A percentile compares a stretch with the other conserved stretches of the same genome.
Evolutionary conservation across 1,284 basidiomycete genomes (phyloP).

Genomic region (Apiotrichum akiyoshidainum): DNA sequence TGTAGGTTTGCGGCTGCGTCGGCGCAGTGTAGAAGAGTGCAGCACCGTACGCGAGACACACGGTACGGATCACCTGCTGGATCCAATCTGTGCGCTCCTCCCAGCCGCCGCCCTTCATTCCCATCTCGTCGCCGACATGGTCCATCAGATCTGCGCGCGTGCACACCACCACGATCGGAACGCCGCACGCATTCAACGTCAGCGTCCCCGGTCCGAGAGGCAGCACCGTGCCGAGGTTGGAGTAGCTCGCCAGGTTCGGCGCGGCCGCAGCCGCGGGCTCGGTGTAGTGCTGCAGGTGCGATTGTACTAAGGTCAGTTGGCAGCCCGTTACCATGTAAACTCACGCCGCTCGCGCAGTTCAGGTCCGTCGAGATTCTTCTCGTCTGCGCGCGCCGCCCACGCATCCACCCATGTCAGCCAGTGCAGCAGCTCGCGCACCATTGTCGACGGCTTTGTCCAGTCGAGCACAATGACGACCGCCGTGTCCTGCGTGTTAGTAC

Average conservation of each 20-base stretch:
- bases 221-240: conserved; percentile 55
- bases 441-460: conserved; percentile 90
- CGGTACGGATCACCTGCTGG: conserved; percentile 87
- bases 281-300: conserved; percentile 79
- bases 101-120: conserved; percentile 69
- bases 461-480: conserved; percentile 85
- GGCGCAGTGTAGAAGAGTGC: conserved; percentile 86
- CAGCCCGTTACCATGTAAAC: conserved; percentile 41
- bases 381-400: conserved; percentile 57
- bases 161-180: conserved; percentile 85
- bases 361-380: conserved; percentile 57
- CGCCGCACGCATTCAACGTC: conserved; percentile 74
- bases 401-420: conserved; percentile 82
- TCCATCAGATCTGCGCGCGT: conserved; percentile 88
- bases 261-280: conserved; percentile 63
- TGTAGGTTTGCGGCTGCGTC: conserved; percentile 68
- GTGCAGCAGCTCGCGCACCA: conserved; percentile 68
- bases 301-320: conserved; percentile 63
- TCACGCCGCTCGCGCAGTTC: conserved; percentile 77
- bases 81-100: conserved; percentile 94
- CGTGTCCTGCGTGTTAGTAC: conserved; percentile 58
- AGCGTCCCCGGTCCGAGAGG: conserved; percentile 74
- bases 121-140: conserved; percentile 61
- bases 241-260: conserved; percentile 10
- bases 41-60: conserved; percentile 91